Base-by-base conservation (phyloP, 352 stramenopile species). In the Phytophthora sansomeana region DNA sequence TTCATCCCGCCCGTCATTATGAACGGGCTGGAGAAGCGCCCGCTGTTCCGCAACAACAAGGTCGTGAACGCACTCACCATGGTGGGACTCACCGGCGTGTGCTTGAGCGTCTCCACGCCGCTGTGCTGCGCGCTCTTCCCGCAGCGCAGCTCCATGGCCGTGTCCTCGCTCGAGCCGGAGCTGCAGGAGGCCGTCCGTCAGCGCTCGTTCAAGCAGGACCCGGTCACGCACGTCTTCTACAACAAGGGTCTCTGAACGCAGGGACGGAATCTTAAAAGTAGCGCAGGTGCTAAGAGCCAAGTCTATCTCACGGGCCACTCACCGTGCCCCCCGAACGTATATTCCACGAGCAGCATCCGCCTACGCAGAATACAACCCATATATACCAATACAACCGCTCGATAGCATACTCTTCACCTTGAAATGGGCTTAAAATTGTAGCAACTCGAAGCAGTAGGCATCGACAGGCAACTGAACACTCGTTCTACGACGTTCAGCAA, bases 1-100 rank as follows among this genome's bases (percentile, higher is more conserved):
- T 72, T 95, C 43, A 80, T 97, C 59, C 89, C 89, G 24, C 85
- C 89, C 35, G 44, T 97, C n/a, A 77, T 96, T 49, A 97, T 97
- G 85, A 91, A 76, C 62, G 70, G 80, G 42, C 58, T 97, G 17
- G 87, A 97, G 70, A 63, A 85, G 50, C 72, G 83, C 5, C 57
- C 71, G 13, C 48, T 81, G 14, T 79, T 97, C 55, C 75, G 75
- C 42, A 83, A 82, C 42, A 85, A 83, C 67, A 90, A 90, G 53
- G 51, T 79, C 10, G 67, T 97, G 32, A 84, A 80, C 44, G 87
- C 83, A 0, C 76, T 86, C 9, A 78, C 83, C 47, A 95, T 86
- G 72, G 80, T 95, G 51, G 60, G 83, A 11, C 67, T 95, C 29
- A 95, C 87, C 10, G 87, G 87, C 36, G 64, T 85, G 41, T 92